Evolutionary conservation across 2,329 filamentous ascomycete species (phyloP).

Genomic region (Talaromyces sp.): DNA sequence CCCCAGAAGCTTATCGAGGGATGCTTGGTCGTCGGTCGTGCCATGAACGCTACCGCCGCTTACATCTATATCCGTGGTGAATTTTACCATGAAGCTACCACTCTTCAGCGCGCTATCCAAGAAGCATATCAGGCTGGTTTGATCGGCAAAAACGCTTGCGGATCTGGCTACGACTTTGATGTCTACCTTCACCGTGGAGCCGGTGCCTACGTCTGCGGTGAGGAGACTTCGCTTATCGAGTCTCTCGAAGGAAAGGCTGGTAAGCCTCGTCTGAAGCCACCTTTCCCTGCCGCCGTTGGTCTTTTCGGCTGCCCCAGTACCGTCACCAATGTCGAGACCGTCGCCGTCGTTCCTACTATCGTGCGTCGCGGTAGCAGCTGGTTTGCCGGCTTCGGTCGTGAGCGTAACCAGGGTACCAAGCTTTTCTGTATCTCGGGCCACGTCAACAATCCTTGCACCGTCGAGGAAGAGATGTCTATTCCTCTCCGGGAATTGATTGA

Average conservation of each 20-base stretch:
- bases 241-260: conserved; percentile 97
- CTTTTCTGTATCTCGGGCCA: conserved; percentile 97
- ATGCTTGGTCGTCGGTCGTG: conserved; percentile 89
- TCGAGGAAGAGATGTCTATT: conserved; percentile 99
- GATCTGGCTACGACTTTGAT: conserved; percentile 95
- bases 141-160: conserved; percentile 97
- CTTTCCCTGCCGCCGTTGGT: conserved; percentile 95
- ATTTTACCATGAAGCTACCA: conserved; percentile 91
- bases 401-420: conserved; percentile 96
- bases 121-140: conserved; percentile 93
- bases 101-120: conserved; percentile 92
- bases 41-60: conserved; percentile 97
- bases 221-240: conserved; percentile 97
- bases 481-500: conserved; percentile 94
- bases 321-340: conserved; percentile 95
- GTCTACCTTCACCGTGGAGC: conserved; percentile 94
- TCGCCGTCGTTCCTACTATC: conserved; percentile 93
- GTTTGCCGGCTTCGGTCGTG: conserved; percentile 91
- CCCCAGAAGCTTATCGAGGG: conserved; percentile 98
- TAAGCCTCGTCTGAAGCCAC: conserved; percentile 97
- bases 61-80: conserved; percentile 99
- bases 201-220: conserved; percentile 95
- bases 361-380: conserved; percentile 85
- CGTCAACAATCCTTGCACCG: conserved; percentile 96
- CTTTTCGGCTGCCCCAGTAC: conserved; percentile 97